Base-by-base conservation (phyloP, 352 stramenopile species). In the Pythium myriotylum region DNA sequence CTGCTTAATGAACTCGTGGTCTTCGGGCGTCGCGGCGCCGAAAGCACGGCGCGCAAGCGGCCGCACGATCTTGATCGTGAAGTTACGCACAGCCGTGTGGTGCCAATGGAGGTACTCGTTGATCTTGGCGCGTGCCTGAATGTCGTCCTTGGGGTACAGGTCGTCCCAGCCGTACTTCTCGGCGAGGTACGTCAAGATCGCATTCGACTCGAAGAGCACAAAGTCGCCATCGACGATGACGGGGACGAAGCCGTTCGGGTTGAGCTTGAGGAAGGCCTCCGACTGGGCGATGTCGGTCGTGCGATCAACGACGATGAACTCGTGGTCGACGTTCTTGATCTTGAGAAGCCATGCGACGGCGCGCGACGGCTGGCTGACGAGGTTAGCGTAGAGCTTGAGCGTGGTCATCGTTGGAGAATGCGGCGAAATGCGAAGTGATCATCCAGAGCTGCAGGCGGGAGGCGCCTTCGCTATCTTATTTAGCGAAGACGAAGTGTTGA, bases 71-170 rank as follows among this genome's bases (percentile, higher is more conserved):
- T 75, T 77, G 19, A 73, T 47, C 41, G 81, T 88, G 53, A 81
- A 76, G 48, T 70, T 59, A 1, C 81, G 77, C 17, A 65, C 65
- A 57, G 73, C 79, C 37, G 74, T 84, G 72, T 89, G 80, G 63
- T 89, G 80, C 80, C 80, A 89, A 70, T 86, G 73, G 19, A 89
- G 53, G 54, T 83, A 85, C 67, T 89, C 24, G 66, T 87, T 78
- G 37, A 89, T 33, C 52, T 87, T 87, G 12, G 75, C 74, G 27
- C 70, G 79, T 9, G 54, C 64, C 41, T 74, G 37, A 0, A 68
- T 17, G 23, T 84, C 73, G 59, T 79, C 68, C 16, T 12, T 71
- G 23, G 76, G 77, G 54, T 86, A 86, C 35, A 83, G 23, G 35
- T 77, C 70, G 6, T 68, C 77, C 69, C 69, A 84, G 16, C 35